phyloP scores from a whole-genome alignment of 495 filamentous ascomycete genomes.

The Parachaetomium inaequale region DNA sequence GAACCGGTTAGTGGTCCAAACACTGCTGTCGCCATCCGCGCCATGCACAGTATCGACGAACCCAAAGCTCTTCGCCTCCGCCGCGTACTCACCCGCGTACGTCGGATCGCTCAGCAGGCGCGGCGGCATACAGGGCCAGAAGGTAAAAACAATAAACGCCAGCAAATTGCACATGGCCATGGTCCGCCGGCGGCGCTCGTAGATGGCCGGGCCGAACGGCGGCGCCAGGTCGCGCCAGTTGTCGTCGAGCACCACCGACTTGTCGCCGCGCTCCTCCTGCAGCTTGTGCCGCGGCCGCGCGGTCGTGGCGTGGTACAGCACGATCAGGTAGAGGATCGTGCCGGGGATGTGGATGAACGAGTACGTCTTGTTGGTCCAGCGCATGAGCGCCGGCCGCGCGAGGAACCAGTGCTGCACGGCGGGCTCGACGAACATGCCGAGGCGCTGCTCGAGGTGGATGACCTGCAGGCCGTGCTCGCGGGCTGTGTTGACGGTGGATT shows the following conservation, averaged over 20 bases:
- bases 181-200: conserved; percentile 50
- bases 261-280: conserved; percentile 32
- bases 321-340: conserved; percentile 64
- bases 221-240: conserved; percentile 48
- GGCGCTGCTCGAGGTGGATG: conserved; percentile 56
- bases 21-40: conserved; percentile 49
- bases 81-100: conserved; percentile 27
- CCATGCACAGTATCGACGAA: conserved; percentile 76
- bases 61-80: conserved; percentile 47
- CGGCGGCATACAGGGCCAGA: conserved; percentile 81
- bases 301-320: conserved; percentile 64
- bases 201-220: conserved; percentile 28
- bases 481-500: conserved; percentile 48
- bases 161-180: conserved; percentile 72
- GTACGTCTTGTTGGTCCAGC: conserved; percentile 60
- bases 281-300: conserved; percentile 41
- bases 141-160: conserved; percentile 72
- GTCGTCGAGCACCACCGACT: conserved; percentile 31
- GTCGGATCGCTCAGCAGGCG: conserved; percentile 57
- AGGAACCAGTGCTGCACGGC: conserved; percentile 58
- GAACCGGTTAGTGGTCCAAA: conserved; percentile 72
- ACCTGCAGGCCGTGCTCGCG: conserved; percentile 56
- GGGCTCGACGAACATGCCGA: conserved; percentile 61
- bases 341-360: conserved; percentile 82
- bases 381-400: conserved; percentile 26